Conservation (phyloP, 805 yeast genomes). For the Candida sithepensis region DNA sequence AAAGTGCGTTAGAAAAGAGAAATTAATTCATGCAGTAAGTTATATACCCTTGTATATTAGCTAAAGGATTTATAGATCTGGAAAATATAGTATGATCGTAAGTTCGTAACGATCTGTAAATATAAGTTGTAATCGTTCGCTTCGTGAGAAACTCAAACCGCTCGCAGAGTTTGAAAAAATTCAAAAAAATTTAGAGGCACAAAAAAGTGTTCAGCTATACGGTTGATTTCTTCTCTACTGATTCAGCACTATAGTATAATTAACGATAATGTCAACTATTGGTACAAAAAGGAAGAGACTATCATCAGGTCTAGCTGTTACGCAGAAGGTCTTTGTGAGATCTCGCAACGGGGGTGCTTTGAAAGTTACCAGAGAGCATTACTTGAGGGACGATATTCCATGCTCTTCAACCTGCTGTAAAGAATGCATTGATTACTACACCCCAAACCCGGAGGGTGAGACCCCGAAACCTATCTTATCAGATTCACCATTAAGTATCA, state of each 20-base stretch:
- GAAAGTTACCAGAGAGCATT: conserved; percentile 91
- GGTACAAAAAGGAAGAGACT: conserved; percentile 38
- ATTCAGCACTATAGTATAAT: background rate
- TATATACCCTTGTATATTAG: background rate
- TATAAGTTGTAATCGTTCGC: background rate
- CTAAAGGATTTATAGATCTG: background rate
- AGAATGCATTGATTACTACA: conserved; percentile 51
- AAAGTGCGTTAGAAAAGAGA: conserved; percentile 51
- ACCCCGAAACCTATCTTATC: conserved; percentile 66
- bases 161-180: background rate
- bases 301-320: conserved; percentile 56
- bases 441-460: conserved; percentile 65
- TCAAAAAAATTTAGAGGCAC: background rate
- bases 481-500: conserved; percentile 49
- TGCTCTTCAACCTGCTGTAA: conserved; percentile 75
- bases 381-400: conserved; percentile 87
- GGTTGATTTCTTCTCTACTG: too few species aligned
- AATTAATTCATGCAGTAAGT: background rate
- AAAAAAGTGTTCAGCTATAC: background rate
- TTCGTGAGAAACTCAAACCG: background rate
- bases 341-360: conserved; percentile 88
- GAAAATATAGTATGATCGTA: too few species aligned
- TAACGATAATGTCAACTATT: conserved; percentile 9
- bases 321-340: conserved; percentile 87
- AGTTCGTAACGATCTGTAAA: too few species aligned